Percentiles rank a stretch among this genome's conserved stretches.
These are phyloP conservation scores for Leucocoprinus sp. DNA, from an alignment of 768 basidiomycete genomes.

Conservation along the genomic window DNA sequence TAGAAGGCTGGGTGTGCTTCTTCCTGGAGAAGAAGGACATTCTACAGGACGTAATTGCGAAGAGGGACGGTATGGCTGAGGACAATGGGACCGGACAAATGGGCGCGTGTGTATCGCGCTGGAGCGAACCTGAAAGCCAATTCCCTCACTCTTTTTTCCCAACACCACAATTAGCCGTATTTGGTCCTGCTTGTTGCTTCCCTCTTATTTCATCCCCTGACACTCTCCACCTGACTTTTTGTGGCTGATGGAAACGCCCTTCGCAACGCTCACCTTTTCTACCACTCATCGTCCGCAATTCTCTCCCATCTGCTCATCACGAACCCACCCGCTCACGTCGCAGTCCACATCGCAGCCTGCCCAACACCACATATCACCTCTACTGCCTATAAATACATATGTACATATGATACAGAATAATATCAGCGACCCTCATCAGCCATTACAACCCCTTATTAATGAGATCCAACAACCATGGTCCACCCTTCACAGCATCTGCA, in stretches of 20 bases:
- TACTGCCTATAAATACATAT: background rate
- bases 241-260: conserved; percentile 10
- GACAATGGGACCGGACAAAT: conserved; percentile 2
- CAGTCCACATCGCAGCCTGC: background rate
- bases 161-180: conserved; percentile 10
- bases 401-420: conserved; percentile 3
- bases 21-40: conserved; percentile 94
- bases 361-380: background rate
- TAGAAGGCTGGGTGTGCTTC: conserved; percentile 67
- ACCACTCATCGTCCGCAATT: background rate
- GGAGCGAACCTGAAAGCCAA: conserved; percentile 5
- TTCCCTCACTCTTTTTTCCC: conserved; percentile 9
- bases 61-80: conserved; percentile 62
- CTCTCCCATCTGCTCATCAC: background rate
- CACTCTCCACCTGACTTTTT: background rate
- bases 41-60: conserved; percentile 50
- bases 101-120: conserved; percentile 5
- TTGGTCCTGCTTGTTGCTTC: background rate
- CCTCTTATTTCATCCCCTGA: background rate
- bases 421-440: background rate
- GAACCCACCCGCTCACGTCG: no score
- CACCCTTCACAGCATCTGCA: conserved; percentile 41
- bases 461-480: conserved; percentile 56
- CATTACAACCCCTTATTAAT: conserved; percentile 29
- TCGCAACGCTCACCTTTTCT: no score